Conservation (phyloP, 2,329 filamentous ascomycete genomes). For the Fusarium hostae region DNA sequence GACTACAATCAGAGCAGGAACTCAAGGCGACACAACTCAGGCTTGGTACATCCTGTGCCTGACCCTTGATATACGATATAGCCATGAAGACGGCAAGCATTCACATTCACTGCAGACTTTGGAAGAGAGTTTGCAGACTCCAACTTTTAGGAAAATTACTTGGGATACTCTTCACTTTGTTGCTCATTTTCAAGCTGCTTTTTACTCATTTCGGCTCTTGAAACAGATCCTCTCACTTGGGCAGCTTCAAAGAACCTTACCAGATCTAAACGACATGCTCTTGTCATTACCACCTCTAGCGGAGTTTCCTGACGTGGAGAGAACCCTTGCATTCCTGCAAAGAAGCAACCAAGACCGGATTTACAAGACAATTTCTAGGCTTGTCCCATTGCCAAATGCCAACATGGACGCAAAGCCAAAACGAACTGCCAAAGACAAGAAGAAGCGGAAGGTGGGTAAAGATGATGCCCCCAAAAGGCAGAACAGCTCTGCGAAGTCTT, state of each 20-base stretch:
- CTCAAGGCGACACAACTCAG: background rate
- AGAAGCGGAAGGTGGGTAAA: slow-evolving; percentile 23
- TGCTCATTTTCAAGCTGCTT: slow-evolving; percentile 68
- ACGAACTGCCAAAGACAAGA: slow-evolving; percentile 7
- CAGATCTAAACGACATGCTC: slow-evolving; percentile 39
- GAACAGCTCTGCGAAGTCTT: background rate
- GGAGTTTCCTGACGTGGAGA: slow-evolving; percentile 40
- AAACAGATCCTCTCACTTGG: slow-evolving; percentile 49
- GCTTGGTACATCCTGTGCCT: slow-evolving; percentile 46
- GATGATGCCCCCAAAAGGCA: slow-evolving; percentile 1
- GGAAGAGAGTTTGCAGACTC: slow-evolving; percentile 10
- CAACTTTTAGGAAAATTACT: slow-evolving; percentile 20
- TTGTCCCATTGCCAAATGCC: slow-evolving; percentile 27
- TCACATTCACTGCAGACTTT: slow-evolving; percentile 42
- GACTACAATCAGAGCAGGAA: slow-evolving; percentile 7
- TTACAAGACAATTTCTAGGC: slow-evolving; percentile 25
- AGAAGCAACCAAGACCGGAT: slow-evolving; percentile 10
- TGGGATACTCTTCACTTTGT: slow-evolving; percentile 72
- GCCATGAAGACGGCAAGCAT: slow-evolving; percentile 44
- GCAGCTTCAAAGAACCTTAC: background rate
- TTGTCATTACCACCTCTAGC: slow-evolving; percentile 42
- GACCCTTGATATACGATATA: slow-evolving; percentile 45
- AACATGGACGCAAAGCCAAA: background rate
- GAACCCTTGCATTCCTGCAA: slow-evolving; percentile 34
- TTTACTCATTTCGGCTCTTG: slow-evolving; percentile 70